These are phyloP conservation scores for Populus davidiana DNA, from an alignment of 345 rosid genomes.

Conservation along the genomic window DNA sequence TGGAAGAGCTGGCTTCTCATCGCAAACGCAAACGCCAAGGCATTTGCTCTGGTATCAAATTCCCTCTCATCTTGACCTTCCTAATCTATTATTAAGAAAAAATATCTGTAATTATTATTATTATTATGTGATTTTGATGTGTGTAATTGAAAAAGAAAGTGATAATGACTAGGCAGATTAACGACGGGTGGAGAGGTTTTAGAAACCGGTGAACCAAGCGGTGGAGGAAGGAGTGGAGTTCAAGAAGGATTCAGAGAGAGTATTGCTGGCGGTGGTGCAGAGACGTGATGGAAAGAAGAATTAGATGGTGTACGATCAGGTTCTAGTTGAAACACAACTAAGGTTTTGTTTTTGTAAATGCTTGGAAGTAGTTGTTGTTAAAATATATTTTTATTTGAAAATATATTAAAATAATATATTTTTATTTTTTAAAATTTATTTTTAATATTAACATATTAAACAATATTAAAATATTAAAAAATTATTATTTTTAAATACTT, in stretches of 20 bases:
- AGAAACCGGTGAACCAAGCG: constrained; percentile 53
- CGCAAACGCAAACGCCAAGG: constrained; percentile 33
- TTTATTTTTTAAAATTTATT: no score
- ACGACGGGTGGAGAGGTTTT: constrained; percentile 66
- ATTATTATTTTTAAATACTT: no score
- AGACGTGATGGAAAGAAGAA: constrained; percentile 63
- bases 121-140: no score
- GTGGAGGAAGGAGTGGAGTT: constrained; percentile 78
- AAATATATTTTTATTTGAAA: no score
- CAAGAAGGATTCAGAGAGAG: constrained; percentile 8
- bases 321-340: constrained; percentile 36
- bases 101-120: no score
- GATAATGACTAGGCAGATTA: constrained; percentile 37
- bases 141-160: no score
- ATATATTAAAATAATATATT: no score
- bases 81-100: no score
- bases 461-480: no score
- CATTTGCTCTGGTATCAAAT: constrained; percentile 68
- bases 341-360: not conserved
- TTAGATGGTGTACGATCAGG: constrained; percentile 98
- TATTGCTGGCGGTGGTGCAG: no score
- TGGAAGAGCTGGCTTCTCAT: constrained; percentile 53
- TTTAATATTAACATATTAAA: no score
- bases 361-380: no score
- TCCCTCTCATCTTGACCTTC: constrained; percentile 8